These are phyloP conservation scores for Yamadazyma conglobata DNA, from an alignment of 1,139 yeast genomes.

Conservation along the genomic window DNA sequence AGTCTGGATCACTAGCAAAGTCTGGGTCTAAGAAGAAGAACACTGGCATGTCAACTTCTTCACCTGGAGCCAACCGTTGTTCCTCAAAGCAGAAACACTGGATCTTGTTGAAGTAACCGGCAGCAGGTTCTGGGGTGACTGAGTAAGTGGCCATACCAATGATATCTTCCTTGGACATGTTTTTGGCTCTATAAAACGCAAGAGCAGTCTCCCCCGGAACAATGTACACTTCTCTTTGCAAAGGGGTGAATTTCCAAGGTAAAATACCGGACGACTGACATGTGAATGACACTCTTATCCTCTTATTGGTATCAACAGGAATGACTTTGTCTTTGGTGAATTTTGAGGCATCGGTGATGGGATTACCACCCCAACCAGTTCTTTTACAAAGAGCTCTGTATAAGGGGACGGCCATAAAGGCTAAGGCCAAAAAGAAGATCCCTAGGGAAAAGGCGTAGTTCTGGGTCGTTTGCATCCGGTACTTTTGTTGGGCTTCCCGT, in stretches of 20 bases:
- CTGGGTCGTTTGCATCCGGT: constrained; percentile 51
- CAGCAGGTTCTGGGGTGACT: constrained; percentile 94
- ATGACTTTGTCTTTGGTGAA: constrained; percentile 85
- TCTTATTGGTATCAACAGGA: constrained; percentile 83
- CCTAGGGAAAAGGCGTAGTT: constrained; percentile 73
- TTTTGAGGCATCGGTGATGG: constrained; percentile 76
- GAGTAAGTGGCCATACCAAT: constrained; percentile 98
- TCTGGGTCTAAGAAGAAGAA: constrained; percentile 98
- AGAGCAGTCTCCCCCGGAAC: constrained; percentile 98
- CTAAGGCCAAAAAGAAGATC: constrained; percentile 69
- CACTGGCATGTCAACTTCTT: constrained; percentile 98
- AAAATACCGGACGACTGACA: constrained; percentile 88
- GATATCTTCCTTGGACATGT: constrained; percentile 79
- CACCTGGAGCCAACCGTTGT: constrained; percentile 90
- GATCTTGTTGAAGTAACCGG: constrained; percentile 92
- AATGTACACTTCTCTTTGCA: constrained; percentile 88
- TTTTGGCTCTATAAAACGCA: constrained; percentile 92
- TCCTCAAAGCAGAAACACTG: constrained; percentile 99
- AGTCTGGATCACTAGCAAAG: constrained; percentile 88
- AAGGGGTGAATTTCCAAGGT: constrained; percentile 96
- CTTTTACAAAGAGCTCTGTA: constrained; percentile 90
- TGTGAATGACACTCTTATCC: constrained; percentile 80
- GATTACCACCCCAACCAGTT: constrained; percentile 95
- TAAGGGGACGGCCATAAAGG: constrained; percentile 91
- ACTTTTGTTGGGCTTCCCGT: constrained; percentile 29